phyloP scores from a whole-genome alignment of 2,329 filamentous ascomycete species.

The Colletotrichum euphorbiae region DNA sequence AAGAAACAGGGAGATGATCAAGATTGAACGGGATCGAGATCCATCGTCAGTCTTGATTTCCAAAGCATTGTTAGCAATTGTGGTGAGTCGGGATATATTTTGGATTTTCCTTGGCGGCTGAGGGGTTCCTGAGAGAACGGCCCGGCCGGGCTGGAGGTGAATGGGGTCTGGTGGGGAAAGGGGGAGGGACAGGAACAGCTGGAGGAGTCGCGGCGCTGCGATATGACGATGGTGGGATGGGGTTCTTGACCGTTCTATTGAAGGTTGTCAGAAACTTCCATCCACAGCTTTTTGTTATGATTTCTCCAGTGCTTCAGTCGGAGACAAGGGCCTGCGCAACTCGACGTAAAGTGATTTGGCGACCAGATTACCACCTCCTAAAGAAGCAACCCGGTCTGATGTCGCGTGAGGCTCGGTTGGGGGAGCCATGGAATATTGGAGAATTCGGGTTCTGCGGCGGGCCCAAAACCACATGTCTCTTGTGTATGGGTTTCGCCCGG shows the following conservation, averaged over 20 bases:
- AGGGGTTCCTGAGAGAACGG: not conserved
- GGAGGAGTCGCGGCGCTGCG: slow-evolving; percentile 4
- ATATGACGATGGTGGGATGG: slow-evolving; percentile 1
- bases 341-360: not conserved
- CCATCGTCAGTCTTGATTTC: not conserved
- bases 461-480: too few species aligned
- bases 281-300: not conserved
- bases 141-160: not conserved
- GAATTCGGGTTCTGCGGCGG: slow-evolving; percentile 6
- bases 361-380: too few species aligned
- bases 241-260: not conserved
- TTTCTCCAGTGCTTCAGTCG: not conserved
- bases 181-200: not conserved
- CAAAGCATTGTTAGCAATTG: not conserved
- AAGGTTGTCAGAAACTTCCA: not conserved
- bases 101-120: not conserved
- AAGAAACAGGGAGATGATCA: not conserved
- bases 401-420: slow-evolving; percentile 4
- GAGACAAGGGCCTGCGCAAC: not conserved
- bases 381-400: not conserved
- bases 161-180: not conserved
- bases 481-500: too few species aligned
- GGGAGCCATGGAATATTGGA: not conserved
- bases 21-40: not conserved
- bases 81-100: slow-evolving; percentile 9